Evolutionary conservation across 148 eudicot species (phyloP).

Genomic region (Bassia scoparia): DNA sequence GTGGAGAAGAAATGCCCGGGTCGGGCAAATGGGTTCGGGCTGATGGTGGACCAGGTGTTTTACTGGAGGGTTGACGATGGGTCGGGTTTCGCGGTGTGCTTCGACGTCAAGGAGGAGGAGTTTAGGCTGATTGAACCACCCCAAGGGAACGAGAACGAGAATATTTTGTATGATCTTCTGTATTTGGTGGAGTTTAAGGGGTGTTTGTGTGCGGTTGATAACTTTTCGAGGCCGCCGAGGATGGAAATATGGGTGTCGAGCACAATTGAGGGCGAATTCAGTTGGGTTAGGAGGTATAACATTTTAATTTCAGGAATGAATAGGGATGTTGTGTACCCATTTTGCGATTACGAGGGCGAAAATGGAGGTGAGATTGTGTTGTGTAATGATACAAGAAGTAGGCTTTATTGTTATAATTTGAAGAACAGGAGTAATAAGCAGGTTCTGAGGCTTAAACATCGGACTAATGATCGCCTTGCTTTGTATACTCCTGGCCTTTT

Average conservation of each 20-base stretch:
- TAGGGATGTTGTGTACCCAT: constrained; percentile 28
- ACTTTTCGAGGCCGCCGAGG: constrained; percentile 26
- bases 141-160: constrained; percentile 24
- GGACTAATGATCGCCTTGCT: constrained; percentile 19
- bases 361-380: constrained; percentile 26
- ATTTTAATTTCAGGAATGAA: constrained; percentile 33
- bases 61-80: constrained; percentile 15
- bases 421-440: constrained; percentile 22
- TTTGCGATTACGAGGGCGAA: constrained; percentile 26
- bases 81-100: constrained; percentile 22
- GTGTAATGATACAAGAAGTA: constrained; percentile 25
- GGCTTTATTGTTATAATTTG: constrained; percentile 28
- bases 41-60: constrained; percentile 16
- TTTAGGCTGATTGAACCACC: constrained; percentile 18
- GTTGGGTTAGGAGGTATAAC: constrained; percentile 33
- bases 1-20: background rate
- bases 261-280: constrained; percentile 9
- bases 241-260: constrained; percentile 32
- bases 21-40: constrained; percentile 13
- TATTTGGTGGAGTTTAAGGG: constrained; percentile 30
- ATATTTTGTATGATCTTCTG: constrained; percentile 23
- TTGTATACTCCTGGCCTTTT: constrained; percentile 33
- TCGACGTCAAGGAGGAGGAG: constrained; percentile 1
- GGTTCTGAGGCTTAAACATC: constrained; percentile 27
- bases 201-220: constrained; percentile 33